phyloP scores from a whole-genome alignment of 805 yeast species.

The Kodamaea leandrae region DNA sequence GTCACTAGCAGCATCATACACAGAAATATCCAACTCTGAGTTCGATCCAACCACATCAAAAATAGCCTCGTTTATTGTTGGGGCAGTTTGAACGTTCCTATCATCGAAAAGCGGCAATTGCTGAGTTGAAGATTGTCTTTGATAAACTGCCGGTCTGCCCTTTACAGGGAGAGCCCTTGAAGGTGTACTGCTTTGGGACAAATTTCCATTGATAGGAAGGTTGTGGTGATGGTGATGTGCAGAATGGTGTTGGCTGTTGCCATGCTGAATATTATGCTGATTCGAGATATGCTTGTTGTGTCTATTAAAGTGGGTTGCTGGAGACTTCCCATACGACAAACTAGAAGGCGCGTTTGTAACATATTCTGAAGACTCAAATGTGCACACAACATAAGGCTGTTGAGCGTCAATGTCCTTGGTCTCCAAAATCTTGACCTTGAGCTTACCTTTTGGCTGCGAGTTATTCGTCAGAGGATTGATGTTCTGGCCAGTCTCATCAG shows the following conservation, averaged over 20 bases:
- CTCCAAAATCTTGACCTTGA: slow-evolving; percentile 76
- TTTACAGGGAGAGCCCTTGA: slow-evolving; percentile 14
- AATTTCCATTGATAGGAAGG: slow-evolving; percentile 15
- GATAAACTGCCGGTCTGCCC: slow-evolving; percentile 34
- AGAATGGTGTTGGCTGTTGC: slow-evolving; percentile 7
- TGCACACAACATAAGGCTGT: slow-evolving; percentile 86
- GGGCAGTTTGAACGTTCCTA: slow-evolving; percentile 15
- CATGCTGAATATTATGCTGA: slow-evolving; percentile 11
- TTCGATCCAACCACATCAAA: slow-evolving; percentile 87
- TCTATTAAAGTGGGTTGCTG: slow-evolving; percentile 15
- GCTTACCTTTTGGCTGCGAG: slow-evolving; percentile 70
- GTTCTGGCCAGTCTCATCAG: slow-evolving; percentile 41
- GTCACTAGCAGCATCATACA: slow-evolving; percentile 79
- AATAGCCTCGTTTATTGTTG: slow-evolving; percentile 89
- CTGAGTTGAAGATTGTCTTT: slow-evolving; percentile 37
- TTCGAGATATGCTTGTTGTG: slow-evolving; percentile 13
- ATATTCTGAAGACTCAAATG: slow-evolving; percentile 87
- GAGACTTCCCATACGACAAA: slow-evolving; percentile 33
- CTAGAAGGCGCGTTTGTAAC: slow-evolving; percentile 75
- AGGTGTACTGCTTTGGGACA: slow-evolving; percentile 13
- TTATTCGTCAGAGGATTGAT: slow-evolving; percentile 23
- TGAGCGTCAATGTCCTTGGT: slow-evolving; percentile 67
- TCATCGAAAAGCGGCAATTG: slow-evolving; percentile 29
- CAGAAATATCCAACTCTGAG: slow-evolving; percentile 84
- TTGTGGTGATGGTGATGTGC: slow-evolving; percentile 12